These are phyloP conservation scores for Halophytophthora polymorphica DNA, from an alignment of 352 stramenopile genomes.

Conservation along the genomic window DNA sequence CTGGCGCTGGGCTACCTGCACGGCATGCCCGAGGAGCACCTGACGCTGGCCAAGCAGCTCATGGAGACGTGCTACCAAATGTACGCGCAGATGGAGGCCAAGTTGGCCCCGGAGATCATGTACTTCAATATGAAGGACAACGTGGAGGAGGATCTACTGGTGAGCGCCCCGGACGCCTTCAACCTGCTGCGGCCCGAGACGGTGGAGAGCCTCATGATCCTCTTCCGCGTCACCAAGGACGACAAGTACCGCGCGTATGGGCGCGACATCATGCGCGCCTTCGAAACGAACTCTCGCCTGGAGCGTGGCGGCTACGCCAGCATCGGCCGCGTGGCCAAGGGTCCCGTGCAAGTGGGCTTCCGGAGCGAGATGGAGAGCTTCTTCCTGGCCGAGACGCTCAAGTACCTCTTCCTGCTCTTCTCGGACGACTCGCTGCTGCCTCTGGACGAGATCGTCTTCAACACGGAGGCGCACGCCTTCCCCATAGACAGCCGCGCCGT, in stretches of 20 bases:
- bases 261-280: slow-evolving; percentile 80
- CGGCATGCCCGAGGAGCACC: slow-evolving; percentile 57
- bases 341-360: slow-evolving; percentile 36
- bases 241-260: slow-evolving; percentile 85
- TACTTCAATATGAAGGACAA: slow-evolving; percentile 69
- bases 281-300: slow-evolving; percentile 82
- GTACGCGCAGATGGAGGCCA: slow-evolving; percentile 76
- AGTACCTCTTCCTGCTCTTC: slow-evolving; percentile 93
- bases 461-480: slow-evolving; percentile 86
- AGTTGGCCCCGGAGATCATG: slow-evolving; percentile 86
- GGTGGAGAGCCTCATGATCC: slow-evolving; percentile 90
- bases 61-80: slow-evolving; percentile 86
- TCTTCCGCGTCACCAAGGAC: slow-evolving; percentile 89
- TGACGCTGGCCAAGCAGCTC: slow-evolving; percentile 76
- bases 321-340: slow-evolving; percentile 54
- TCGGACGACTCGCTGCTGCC: slow-evolving; percentile 74
- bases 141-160: slow-evolving; percentile 43
- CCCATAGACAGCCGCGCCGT: slow-evolving; percentile 32
- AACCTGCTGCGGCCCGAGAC: slow-evolving; percentile 90
- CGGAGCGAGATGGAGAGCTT: slow-evolving; percentile 89
- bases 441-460: slow-evolving; percentile 87
- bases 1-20: slow-evolving; percentile 77
- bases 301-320: slow-evolving; percentile 58
- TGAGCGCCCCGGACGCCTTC: slow-evolving; percentile 61
- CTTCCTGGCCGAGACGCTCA: slow-evolving; percentile 92